phyloP scores from a whole-genome alignment of 805 yeast species.

The Debaryomyces maramus region DNA sequence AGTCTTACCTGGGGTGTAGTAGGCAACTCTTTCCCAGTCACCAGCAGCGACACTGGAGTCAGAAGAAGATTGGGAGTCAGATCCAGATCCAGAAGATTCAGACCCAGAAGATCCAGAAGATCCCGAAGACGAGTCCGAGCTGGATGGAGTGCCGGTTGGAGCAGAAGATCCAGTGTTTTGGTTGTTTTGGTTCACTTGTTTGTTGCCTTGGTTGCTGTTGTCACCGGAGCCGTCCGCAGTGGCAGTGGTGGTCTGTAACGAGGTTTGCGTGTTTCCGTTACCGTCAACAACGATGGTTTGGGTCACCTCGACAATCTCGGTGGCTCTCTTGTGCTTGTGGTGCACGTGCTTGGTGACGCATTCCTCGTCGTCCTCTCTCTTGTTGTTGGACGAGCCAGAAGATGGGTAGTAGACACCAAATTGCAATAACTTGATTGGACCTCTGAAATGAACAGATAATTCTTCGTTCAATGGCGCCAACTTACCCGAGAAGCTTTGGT shows the following conservation, averaged over 20 bases:
- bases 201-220: constrained; percentile 16
- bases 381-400: constrained; percentile 40
- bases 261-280: constrained; percentile 45
- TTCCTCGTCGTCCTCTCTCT: constrained; percentile 42
- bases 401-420: constrained; percentile 88
- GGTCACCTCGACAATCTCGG: constrained; percentile 69
- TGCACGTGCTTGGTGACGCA: constrained; percentile 49
- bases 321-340: constrained; percentile 60
- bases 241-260: constrained; percentile 22
- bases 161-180: constrained; percentile 18
- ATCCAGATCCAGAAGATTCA: constrained; percentile 18
- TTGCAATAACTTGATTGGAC: constrained; percentile 76
- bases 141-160: constrained; percentile 11
- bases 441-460: constrained; percentile 85
- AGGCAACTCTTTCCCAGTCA: constrained; percentile 74
- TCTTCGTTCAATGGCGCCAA: constrained; percentile 85
- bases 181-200: too few species aligned
- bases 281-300: constrained; percentile 72
- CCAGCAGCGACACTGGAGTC: constrained; percentile 44
- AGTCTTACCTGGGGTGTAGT: constrained; percentile 71
- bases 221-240: constrained; percentile 9
- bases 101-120: constrained; percentile 27
- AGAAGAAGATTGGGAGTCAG: constrained; percentile 22
- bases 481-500: constrained; percentile 63
- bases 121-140: constrained; percentile 9